Base-by-base conservation (phyloP, 2,329 filamentous ascomycete genomes). In the Ophiostoma montium region DNA sequence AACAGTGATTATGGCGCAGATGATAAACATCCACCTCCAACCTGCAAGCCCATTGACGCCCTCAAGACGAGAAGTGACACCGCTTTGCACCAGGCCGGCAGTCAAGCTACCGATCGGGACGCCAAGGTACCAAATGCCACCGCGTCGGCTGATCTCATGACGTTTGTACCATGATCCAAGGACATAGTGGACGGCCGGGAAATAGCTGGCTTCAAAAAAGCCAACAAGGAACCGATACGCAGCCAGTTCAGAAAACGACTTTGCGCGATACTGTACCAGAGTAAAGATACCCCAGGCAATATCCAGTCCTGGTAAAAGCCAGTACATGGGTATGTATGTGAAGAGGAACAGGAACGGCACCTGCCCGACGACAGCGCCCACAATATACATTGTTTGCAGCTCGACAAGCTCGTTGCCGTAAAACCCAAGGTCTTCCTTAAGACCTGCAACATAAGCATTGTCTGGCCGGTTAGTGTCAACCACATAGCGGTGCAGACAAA, bases 61-160 rank as follows among this genome's bases (percentile, higher is more conserved):
- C 45, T 64, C 48, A 11, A 64, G 52, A 15, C 55, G 56, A 30
- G 57, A 48, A 33, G 62, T 58, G 8, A 61, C 54, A 2, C 56
- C 60, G 2, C 60, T 60, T 32, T 62, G 59, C n/a, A 64, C 48
- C 45, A 59, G 62, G 3, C 62, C 61, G 19, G 56, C 54, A 35
- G 58, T 58, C 7, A 58, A 53, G 2, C 55, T 54, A 0, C 61
- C 62, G 10, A 63, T 72, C 2, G 79, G 64, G 1, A 75, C 76
- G 9, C 74, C 76, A 0, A 74, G 68, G 0, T 75, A 78, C 57
- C 81, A 82, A 46, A 82, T 73, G 31, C 74, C 77, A 3, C 69
- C 75, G 2, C 79, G 69, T 57, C 81, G 82, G 0, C 75, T 76
- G 0, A 82, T 67, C 52, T 82, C 78, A 11, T 67, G 64, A 18